Evolutionary conservation across 495 filamentous ascomycete genomes (phyloP), one percentile per base, ranked within the genome.

Genomic region (Parathielavia hyrcaniae): DNA sequence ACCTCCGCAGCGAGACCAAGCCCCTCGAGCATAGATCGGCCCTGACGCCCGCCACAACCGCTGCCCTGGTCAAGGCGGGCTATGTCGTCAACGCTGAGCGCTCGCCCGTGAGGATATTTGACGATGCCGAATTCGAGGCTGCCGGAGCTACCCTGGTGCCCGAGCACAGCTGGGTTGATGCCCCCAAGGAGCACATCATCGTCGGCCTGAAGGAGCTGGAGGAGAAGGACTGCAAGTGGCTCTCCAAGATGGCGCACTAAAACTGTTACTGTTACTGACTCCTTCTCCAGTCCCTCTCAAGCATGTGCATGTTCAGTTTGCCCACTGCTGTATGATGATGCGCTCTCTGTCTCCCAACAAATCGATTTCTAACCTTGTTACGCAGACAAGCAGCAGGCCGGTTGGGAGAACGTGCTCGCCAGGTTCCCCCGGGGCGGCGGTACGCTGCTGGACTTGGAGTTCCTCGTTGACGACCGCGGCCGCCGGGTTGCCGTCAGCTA

Each of bases 131-230:
- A 66, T 86, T 83, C 59, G 75, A 75, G 63, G 72, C 68, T 19
- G 77, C 83, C 19, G 91, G 90, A 34, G 87, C 85, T 26, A 85
- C 75, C 5, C 76, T 97, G n/a, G 87, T 96, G 6, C 83, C 85
- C 16, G 86, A 89, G 64, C 85, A 87, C 32, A 89, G 83, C 47
- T 97, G 93, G 92, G 77, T 69, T 17, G 72, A 80, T 53, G 88
- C 85, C 0, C 90, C 93, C 22, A 75, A 79, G 61, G 83, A 90
- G 57, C 83, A 91, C 66, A 89, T 90, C 66, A 89, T 95, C 64
- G 79, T 97, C 59, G 92, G 93, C 39, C 79, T 98, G 49, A 98
- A 98, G 81, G 93, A 97, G 76, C 79, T 97, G 16, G 89, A 88
- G 8, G 90, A 95, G 67, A 87, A 95, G 64, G 83, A 85, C 35